phyloP scores from a whole-genome alignment of 768 basidiomycete species.

The Crucibulum laeve region DNA sequence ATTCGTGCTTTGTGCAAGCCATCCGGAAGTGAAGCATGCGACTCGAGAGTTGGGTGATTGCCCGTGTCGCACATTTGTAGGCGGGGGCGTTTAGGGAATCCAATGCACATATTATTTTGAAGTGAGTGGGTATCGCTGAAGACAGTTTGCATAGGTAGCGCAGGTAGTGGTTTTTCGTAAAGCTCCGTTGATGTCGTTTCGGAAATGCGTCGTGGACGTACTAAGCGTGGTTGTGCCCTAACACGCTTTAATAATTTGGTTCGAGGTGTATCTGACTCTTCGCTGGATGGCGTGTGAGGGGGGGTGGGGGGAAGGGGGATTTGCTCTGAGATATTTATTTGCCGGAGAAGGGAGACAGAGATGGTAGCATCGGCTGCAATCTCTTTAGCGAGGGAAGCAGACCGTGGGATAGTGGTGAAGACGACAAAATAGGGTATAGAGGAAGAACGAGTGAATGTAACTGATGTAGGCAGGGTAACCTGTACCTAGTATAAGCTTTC shows the following conservation, averaged over 20 bases:
- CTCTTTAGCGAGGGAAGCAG: slow-evolving; percentile 50
- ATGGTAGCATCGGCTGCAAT: slow-evolving; percentile 71
- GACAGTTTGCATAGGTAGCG: slow-evolving; percentile 31
- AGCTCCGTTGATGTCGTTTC: slow-evolving; percentile 18
- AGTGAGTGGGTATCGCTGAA: slow-evolving; percentile 41
- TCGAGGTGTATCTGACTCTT: slow-evolving; percentile 31
- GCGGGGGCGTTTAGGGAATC: slow-evolving; percentile 68
- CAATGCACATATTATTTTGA: slow-evolving; percentile 51
- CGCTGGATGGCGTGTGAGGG: slow-evolving; percentile 47
- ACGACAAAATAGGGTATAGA: slow-evolving; percentile 73
- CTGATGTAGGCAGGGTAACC: slow-evolving; percentile 62
- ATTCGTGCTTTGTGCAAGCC: slow-evolving; percentile 64
- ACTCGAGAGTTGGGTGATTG: slow-evolving; percentile 41
- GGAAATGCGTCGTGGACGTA: slow-evolving; percentile 16
- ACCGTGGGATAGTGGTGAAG: slow-evolving; percentile 61
- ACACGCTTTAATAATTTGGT: slow-evolving; percentile 31
- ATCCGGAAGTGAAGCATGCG: slow-evolving; percentile 52
- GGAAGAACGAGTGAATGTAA: slow-evolving; percentile 55
- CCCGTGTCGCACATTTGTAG: slow-evolving; percentile 30
- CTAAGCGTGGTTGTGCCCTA: slow-evolving; percentile 21
- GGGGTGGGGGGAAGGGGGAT: slow-evolving; percentile 37
- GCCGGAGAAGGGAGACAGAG: slow-evolving; percentile 60
- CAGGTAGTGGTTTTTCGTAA: slow-evolving; percentile 38
- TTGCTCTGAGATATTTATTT: slow-evolving; percentile 48
- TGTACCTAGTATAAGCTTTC: slow-evolving; percentile 17